Evolutionary conservation across 257 asterid genomes (phyloP).

Genomic region (Solanum etuberosum): DNA sequence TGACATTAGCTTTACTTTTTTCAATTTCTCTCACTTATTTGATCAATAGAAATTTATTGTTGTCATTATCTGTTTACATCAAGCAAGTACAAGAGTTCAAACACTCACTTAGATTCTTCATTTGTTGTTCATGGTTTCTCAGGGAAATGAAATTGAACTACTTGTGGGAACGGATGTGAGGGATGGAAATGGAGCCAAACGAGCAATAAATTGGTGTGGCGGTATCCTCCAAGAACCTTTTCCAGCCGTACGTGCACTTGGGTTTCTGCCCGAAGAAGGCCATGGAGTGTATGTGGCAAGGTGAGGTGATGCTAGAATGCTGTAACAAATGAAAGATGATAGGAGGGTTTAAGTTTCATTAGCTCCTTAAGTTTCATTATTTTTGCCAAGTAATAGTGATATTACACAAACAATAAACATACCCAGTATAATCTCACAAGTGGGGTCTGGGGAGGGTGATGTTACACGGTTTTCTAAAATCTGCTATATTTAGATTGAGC

Average conservation of each 20-base stretch:
- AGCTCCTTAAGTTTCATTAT: background rate
- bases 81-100: background rate
- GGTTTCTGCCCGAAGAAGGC: slow-evolving; percentile 90
- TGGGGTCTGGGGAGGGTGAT: background rate
- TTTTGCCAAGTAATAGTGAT: background rate
- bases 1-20: background rate
- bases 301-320: slow-evolving; percentile 21
- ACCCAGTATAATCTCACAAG: background rate
- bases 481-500: background rate
- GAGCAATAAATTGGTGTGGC: slow-evolving; percentile 94
- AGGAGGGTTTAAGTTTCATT: background rate
- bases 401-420: background rate
- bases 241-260: slow-evolving; percentile 95
- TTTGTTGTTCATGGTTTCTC: slow-evolving; percentile 14
- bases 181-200: slow-evolving; percentile 87
- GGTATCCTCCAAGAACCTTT: slow-evolving; percentile 92
- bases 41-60: background rate
- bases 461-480: background rate
- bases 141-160: slow-evolving; percentile 85
- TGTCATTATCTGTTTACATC: background rate
- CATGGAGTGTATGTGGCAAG: slow-evolving; percentile 96
- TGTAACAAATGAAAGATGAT: background rate
- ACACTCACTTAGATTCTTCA: background rate
- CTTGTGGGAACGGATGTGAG: slow-evolving; percentile 91
- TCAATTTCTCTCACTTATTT: background rate